These are phyloP conservation scores for Daldinia caldariorum DNA, from an alignment of 495 filamentous ascomycete species.

Conservation along the genomic window DNA sequence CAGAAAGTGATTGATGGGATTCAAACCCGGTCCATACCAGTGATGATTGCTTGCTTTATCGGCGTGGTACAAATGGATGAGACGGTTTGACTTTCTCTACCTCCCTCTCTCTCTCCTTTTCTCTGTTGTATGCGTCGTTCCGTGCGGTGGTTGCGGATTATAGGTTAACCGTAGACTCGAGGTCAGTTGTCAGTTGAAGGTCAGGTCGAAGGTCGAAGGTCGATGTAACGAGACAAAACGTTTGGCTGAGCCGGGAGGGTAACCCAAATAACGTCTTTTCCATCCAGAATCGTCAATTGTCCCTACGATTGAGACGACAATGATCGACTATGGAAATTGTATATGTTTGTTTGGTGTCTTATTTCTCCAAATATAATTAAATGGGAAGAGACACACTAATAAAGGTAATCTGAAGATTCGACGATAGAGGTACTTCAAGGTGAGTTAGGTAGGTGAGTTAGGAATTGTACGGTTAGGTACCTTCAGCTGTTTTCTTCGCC, in stretches of 20 bases:
- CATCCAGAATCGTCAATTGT: neutral
- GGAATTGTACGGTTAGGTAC: neutral
- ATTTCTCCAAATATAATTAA: constrained; percentile 7
- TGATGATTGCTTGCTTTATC: constrained; percentile 24
- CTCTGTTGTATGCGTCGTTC: constrained; percentile 27
- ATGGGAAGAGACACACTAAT: constrained; percentile 9
- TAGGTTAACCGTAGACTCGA: neutral
- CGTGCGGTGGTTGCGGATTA: constrained; percentile 6
- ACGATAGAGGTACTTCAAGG: neutral
- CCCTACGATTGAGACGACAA: constrained; percentile 21
- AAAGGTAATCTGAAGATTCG: constrained; percentile 10
- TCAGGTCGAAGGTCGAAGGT: neutral
- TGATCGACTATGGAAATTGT: constrained; percentile 12
- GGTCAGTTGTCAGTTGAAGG: constrained; percentile 2
- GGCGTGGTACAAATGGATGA: constrained; percentile 18
- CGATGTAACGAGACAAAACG: constrained; percentile 10
- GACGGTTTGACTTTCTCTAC: constrained; percentile 16
- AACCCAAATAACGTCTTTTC: constrained; percentile 2
- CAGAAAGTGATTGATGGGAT: neutral
- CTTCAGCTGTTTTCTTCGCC: neutral
- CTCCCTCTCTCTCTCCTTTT: no score
- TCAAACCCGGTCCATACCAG: constrained; percentile 34
- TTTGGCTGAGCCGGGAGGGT: constrained; percentile 15
- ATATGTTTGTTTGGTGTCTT: constrained; percentile 23
- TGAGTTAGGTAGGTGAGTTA: neutral